Evolutionary conservation across 768 basidiomycete genomes (phyloP), one percentile per base, ranked within the genome.

Genomic region (Mycena polygramma): DNA sequence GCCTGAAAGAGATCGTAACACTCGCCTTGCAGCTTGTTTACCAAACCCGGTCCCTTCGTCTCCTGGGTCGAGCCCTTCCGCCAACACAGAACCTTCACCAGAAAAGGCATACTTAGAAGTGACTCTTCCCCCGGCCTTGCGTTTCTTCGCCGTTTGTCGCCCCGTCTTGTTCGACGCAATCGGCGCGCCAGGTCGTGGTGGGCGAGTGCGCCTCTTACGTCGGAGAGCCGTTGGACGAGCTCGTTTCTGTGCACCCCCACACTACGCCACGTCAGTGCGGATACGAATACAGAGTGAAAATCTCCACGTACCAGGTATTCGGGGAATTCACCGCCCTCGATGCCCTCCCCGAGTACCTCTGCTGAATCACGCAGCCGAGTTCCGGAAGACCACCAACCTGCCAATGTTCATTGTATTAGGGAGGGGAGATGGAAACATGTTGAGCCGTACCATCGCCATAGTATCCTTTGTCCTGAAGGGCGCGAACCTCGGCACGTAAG

Each of bases 381-480:
- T 2, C 94, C 94, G 51, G 91, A 89, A 19, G 94, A 95, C 93
- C 93, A 95, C 75, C 91, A 93, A 11, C 94, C 93, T 95, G 30
- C 30, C 30, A 30, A 30, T 30, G 6, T 71, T 43, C 9, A 66
- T 72, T 22, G 55, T 19, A 52, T 57, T 7, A 49, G 49, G 49
- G 46, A 15, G 49, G 30, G n/a, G 20, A 54, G 39, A 45, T 36
- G 68, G 6, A 48, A 52, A 24, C n/a, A 55, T 26, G 51, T 63
- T 2, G 14, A 37, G 39, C 14, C 77, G 45, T 69, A 92, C 94
- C 94, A 78, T 96, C 94, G 1, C 94, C 94, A 61, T 91, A 94
- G 76, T 96, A 95, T 35, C 92, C 94, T 78, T 83, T 88, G 59
- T 82, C 82, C 76, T 94, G 94, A n/a, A 95, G 83, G 30, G 84